Conservation (phyloP, 2,329 filamentous ascomycete genomes). For the Didymella sp. region DNA sequence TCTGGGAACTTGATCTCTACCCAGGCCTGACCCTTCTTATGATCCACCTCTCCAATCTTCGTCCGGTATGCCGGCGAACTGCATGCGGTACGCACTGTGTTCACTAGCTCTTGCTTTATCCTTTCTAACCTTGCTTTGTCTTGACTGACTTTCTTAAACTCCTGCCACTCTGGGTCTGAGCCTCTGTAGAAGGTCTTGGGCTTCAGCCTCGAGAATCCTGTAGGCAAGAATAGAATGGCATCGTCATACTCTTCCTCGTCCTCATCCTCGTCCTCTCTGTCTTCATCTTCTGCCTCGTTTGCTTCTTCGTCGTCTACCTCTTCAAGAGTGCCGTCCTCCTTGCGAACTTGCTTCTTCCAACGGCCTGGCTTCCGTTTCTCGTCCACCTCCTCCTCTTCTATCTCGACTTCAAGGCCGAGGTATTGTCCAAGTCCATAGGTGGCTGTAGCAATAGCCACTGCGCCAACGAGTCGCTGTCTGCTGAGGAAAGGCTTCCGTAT, state of each 20-base stretch:
- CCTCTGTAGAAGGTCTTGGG: conserved; percentile 56
- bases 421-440: conserved; percentile 32
- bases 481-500: conserved; percentile 45
- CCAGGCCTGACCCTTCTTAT: conserved; percentile 54
- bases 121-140: conserved; percentile 51
- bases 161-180: conserved; percentile 62
- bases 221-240: conserved; percentile 56
- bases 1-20: conserved; percentile 58
- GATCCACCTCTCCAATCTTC: conserved; percentile 49
- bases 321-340: conserved; percentile 22
- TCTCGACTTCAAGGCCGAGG: conserved; percentile 34
- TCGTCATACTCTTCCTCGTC: conserved; percentile 37
- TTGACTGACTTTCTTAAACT: conserved; percentile 55
- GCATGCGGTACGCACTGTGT: conserved; percentile 40
- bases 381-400: conserved; percentile 29
- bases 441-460: conserved; percentile 26
- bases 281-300: conserved; percentile 39
- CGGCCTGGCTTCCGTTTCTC: conserved; percentile 6
- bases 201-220: conserved; percentile 53
- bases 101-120: conserved; percentile 51
- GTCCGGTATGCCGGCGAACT: not conserved
- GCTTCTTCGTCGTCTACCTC: conserved; percentile 30
- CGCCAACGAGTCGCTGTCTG: conserved; percentile 38
- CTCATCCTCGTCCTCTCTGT: conserved; percentile 42
- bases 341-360: conserved; percentile 13